A percentile compares a stretch with the other conserved stretches of the same genome.
Conservation (phyloP, 345 rosid species). For the Camelina hispida region DNA sequence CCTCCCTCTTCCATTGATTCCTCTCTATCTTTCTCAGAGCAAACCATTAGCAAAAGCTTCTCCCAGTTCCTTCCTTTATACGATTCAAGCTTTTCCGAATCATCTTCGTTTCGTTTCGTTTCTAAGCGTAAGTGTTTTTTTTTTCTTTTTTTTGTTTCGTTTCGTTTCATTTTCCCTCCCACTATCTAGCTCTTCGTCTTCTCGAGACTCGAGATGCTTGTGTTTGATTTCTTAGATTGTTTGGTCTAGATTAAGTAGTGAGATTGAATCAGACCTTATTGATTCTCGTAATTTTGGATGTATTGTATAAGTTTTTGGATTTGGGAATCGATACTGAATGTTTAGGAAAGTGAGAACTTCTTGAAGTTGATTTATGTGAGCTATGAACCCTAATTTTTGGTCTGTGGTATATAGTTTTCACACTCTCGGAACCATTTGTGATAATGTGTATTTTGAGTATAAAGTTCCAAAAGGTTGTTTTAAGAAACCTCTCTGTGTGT, state of each 20-base stretch:
- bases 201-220: not conserved
- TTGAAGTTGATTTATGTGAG: not conserved
- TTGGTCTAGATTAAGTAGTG: not conserved
- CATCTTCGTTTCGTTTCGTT: not conserved
- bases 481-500: not conserved
- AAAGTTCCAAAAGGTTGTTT: too few relatives aligned
- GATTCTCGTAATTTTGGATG: not conserved
- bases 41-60: not conserved
- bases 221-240: not conserved
- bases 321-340: not conserved
- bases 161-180: not conserved
- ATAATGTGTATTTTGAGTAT: too few relatives aligned
- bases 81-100: not conserved
- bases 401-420: not conserved
- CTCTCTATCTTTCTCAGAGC: not conserved
- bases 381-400: slow-evolving; percentile 6
- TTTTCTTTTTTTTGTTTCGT: too few relatives aligned
- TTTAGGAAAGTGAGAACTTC: not conserved
- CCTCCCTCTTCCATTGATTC: slow-evolving; percentile 4
- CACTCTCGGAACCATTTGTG: too few relatives aligned
- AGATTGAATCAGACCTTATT: not conserved
- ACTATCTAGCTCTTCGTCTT: not conserved
- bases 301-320: not conserved
- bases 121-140: slow-evolving; percentile 16
- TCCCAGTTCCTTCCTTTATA: not conserved